These are phyloP conservation scores for Suaeda aralocaspica DNA, from an alignment of 148 eudicot species.

Conservation along the genomic window DNA sequence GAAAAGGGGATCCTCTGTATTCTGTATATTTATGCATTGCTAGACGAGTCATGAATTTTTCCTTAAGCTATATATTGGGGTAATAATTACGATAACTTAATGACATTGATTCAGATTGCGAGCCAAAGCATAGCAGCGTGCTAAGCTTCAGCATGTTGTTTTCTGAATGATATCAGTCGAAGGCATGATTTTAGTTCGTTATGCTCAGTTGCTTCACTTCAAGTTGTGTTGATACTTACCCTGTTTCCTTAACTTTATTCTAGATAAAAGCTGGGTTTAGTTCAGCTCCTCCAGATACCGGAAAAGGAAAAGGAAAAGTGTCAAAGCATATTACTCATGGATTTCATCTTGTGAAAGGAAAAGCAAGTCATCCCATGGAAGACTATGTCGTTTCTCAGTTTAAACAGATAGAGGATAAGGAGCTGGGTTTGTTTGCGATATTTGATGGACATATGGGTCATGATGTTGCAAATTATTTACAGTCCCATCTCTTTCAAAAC, in stretches of 20 bases:
- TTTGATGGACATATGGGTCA: slow-evolving; percentile 78
- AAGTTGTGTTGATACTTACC: background rate
- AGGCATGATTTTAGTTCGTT: no score
- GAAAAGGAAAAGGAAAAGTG: slow-evolving; percentile 36
- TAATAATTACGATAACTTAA: no score
- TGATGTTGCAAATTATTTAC: slow-evolving; percentile 55
- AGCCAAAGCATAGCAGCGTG: no score
- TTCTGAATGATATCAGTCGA: no score
- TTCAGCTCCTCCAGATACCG: slow-evolving; percentile 37
- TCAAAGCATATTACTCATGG: slow-evolving; percentile 52
- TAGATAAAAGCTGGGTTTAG: slow-evolving; percentile 35
- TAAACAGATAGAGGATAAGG: slow-evolving; percentile 40
- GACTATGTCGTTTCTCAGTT: slow-evolving; percentile 56
- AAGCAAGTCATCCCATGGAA: slow-evolving; percentile 68
- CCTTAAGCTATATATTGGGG: no score
- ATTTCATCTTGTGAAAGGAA: slow-evolving; percentile 51
- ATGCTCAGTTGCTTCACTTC: background rate
- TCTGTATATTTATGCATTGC: no score
- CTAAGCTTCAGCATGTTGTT: no score
- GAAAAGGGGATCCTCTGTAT: no score
- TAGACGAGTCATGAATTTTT: no score
- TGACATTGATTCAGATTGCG: no score
- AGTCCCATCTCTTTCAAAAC: slow-evolving; percentile 45
- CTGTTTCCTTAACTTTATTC: background rate
- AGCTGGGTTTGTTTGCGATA: slow-evolving; percentile 65